Evolutionary conservation across 1,139 yeast genomes (phyloP).

Genomic region (Pichia terricola): DNA sequence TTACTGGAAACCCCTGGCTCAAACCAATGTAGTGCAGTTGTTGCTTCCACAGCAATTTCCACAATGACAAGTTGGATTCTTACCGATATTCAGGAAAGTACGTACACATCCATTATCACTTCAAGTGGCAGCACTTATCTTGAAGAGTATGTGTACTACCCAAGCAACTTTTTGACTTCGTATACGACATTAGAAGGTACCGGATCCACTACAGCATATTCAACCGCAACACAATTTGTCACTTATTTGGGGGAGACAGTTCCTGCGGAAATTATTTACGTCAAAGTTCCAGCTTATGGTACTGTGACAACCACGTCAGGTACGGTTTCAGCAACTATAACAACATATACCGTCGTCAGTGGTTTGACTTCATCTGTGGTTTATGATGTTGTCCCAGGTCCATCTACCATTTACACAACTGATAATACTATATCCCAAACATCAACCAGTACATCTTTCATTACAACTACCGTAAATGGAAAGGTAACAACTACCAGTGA

Average conservation of each 20-base stretch:
- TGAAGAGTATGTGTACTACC: neutral
- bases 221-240: neutral
- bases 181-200: neutral
- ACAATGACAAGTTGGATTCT: slow-evolving; percentile 2
- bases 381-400: slow-evolving; percentile 1
- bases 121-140: neutral
- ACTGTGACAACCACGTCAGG: neutral
- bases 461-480: slow-evolving; percentile 2
- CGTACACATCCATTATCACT: neutral
- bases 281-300: neutral
- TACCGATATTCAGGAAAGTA: neutral
- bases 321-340: neutral
- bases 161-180: neutral
- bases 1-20: neutral
- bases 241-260: neutral
- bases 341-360: neutral
- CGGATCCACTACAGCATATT: neutral
- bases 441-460: slow-evolving; percentile 4
- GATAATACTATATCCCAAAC: neutral
- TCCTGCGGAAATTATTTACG: neutral
- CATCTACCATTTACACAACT: slow-evolving; percentile 1
- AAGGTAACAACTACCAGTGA: slow-evolving; percentile 1
- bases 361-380: neutral
- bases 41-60: neutral
- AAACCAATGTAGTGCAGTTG: slow-evolving; percentile 4